Evolutionary conservation across 345 rosid genomes (phyloP), one percentile per base, ranked within the genome.

Genomic region (Eutrema heterophyllum): DNA sequence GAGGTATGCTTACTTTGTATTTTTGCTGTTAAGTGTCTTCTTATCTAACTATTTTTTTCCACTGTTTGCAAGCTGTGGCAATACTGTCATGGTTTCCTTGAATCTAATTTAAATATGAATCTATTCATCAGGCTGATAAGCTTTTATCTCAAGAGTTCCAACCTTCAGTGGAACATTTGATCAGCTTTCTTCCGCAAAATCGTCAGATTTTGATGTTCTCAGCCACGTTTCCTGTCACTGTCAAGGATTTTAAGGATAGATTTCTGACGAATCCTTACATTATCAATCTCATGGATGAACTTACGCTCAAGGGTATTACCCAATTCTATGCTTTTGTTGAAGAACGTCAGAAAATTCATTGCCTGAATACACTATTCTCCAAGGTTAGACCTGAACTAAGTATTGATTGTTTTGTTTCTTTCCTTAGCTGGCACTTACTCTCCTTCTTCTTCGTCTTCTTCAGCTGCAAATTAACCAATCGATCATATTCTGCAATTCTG

Each of bases 381-480:
- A 92, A 92, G 97, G 97, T 92, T 61, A 72, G 85, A 59, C 64
- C 55, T 57, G 54, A 62, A 60, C 52, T 54, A 67, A 29, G 53
- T 14, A 35, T 41, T 30, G 15, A 48, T 51, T 26, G 10, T 30
- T 58, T 61, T 6, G 11, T 10, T 41, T 18, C 40, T 44, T 60
- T 61, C 29, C 46, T 60, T 67, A 68, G 56, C 63, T 49, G 48
- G 59, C 33, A 18, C 50, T 60, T 7, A 78, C 24, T 30, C 50
- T 24, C 54, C 40, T 82, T 24, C 57, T 61, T 52, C 39, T 82
- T 68, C 67, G 9, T 66, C 66, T 14, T 58, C 62, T 82, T 78
- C 87, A 92, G 97, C 85, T 92, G 81, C 97, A 92, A 89, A 92
- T 92, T 71, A 92, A 92, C 80, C 97, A 92, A 65, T 92, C 97